A percentile compares a stretch with the other conserved stretches of the same genome.
Conservation (phyloP, 805 yeast genomes). For the Teunomyces funiuensis region DNA sequence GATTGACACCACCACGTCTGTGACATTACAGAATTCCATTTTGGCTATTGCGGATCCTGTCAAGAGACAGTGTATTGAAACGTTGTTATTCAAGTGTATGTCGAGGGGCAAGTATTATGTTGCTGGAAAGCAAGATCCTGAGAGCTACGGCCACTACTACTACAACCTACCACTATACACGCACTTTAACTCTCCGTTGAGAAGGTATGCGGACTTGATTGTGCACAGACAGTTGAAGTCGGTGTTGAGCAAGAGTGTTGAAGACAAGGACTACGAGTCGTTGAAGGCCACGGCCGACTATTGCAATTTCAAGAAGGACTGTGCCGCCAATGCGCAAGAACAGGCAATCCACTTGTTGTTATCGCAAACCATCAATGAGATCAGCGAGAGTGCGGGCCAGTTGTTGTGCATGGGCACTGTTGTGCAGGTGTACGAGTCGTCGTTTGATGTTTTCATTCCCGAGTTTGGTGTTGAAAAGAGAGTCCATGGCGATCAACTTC, state of each 20-base stretch:
- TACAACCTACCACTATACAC: constrained; percentile 84
- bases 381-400: constrained; percentile 74
- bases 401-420: constrained; percentile 82
- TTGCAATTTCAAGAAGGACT: constrained; percentile 93
- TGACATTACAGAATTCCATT: constrained; percentile 70
- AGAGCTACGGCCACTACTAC: constrained; percentile 74
- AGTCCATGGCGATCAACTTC: constrained; percentile 96
- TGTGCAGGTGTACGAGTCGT: constrained; percentile 90
- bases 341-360: constrained; percentile 87
- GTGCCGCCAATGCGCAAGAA: constrained; percentile 89
- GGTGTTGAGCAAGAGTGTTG: constrained; percentile 45
- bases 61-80: constrained; percentile 72
- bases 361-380: constrained; percentile 78
- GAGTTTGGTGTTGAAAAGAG: constrained; percentile 94
- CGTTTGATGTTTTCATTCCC: constrained; percentile 90
- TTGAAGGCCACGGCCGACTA: constrained; percentile 84
- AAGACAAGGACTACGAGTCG: constrained; percentile 56
- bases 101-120: constrained; percentile 82
- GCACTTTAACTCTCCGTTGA: constrained; percentile 88
- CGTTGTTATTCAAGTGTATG: constrained; percentile 77
- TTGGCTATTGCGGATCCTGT: constrained; percentile 59
- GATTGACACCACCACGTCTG: constrained; percentile 73
- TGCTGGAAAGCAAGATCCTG: constrained; percentile 85
- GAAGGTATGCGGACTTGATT: constrained; percentile 88
- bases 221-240: constrained; percentile 90